These are phyloP conservation scores for Pseudogymnoascus sp. DNA, from an alignment of 2,329 filamentous ascomycete species.

Conservation along the genomic window DNA sequence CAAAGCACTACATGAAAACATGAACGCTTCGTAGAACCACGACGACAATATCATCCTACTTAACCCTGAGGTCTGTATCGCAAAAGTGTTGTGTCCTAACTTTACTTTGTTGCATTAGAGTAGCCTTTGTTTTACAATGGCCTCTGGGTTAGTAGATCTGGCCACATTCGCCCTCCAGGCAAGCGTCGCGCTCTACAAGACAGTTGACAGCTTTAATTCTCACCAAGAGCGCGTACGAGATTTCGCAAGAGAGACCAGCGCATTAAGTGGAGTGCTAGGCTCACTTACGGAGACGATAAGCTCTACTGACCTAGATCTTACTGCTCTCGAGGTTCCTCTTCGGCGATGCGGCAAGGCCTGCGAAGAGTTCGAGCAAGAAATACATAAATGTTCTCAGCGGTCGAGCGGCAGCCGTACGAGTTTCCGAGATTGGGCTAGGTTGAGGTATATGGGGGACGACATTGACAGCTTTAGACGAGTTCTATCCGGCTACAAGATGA, in stretches of 20 bases:
- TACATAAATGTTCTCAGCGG: constrained; percentile 32
- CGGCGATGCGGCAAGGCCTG: constrained; percentile 38
- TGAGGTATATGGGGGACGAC: constrained; percentile 23
- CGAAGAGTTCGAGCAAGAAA: constrained; percentile 36
- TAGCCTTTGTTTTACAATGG: neutral
- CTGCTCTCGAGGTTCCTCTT: constrained; percentile 35
- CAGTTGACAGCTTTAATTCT: constrained; percentile 34
- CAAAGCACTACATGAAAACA: neutral
- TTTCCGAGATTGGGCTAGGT: constrained; percentile 41
- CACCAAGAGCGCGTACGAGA: constrained; percentile 36
- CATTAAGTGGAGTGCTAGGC: constrained; percentile 34
- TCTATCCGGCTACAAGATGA: neutral
- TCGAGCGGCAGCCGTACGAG: constrained; percentile 34
- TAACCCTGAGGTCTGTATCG: neutral
- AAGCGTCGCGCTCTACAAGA: constrained; percentile 34
- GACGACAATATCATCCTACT: neutral
- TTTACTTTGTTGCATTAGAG: neutral
- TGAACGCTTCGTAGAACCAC: neutral
- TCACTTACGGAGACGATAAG: constrained; percentile 30
- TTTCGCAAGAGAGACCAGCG: constrained; percentile 36
- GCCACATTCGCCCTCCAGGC: constrained; percentile 36
- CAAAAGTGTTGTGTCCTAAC: neutral
- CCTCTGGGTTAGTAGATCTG: constrained; percentile 34
- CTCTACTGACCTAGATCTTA: constrained; percentile 26
- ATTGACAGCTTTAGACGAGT: constrained; percentile 1